A percentile compares a stretch with the other conserved stretches of the same genome.
Conservation (phyloP, 2,329 filamentous ascomycete species). For the Fusarium brevicatenulatum region DNA sequence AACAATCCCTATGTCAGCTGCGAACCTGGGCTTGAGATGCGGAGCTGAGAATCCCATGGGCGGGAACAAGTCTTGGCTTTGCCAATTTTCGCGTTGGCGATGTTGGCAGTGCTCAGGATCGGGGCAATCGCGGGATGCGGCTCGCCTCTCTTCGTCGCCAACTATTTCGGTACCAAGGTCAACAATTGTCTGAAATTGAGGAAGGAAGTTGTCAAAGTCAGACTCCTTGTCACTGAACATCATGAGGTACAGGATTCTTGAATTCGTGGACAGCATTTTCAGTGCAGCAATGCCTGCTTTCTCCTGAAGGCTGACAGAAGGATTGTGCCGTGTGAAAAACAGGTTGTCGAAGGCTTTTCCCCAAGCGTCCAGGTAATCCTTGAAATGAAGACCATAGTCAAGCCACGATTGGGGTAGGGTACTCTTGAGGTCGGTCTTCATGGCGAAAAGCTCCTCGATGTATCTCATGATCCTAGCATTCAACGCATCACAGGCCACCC, state of each 20-base stretch:
- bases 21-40: constrained; percentile 71
- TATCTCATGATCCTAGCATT: constrained; percentile 68
- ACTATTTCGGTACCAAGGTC: constrained; percentile 68
- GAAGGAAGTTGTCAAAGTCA: constrained; percentile 65
- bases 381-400: constrained; percentile 60
- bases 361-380: constrained; percentile 64
- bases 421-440: constrained; percentile 62
- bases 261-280: constrained; percentile 71
- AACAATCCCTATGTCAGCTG: constrained; percentile 71
- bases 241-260: constrained; percentile 66
- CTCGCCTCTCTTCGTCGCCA: constrained; percentile 64
- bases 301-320: constrained; percentile 63
- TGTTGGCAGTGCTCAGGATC: constrained; percentile 58
- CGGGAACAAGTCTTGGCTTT: constrained; percentile 48
- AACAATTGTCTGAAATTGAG: constrained; percentile 65
- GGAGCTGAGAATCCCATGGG: constrained; percentile 57
- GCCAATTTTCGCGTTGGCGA: constrained; percentile 32
- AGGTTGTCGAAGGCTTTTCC: constrained; percentile 65
- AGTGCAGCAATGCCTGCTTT: constrained; percentile 69
- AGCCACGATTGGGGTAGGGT: constrained; percentile 61
- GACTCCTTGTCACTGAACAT: constrained; percentile 68
- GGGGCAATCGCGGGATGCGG: constrained; percentile 58
- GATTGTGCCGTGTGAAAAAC: constrained; percentile 59
- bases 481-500: constrained; percentile 65
- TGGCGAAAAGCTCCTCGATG: constrained; percentile 63